Conservation (phyloP, 2,329 filamentous ascomycete species). For the Fusarium sp. region DNA sequence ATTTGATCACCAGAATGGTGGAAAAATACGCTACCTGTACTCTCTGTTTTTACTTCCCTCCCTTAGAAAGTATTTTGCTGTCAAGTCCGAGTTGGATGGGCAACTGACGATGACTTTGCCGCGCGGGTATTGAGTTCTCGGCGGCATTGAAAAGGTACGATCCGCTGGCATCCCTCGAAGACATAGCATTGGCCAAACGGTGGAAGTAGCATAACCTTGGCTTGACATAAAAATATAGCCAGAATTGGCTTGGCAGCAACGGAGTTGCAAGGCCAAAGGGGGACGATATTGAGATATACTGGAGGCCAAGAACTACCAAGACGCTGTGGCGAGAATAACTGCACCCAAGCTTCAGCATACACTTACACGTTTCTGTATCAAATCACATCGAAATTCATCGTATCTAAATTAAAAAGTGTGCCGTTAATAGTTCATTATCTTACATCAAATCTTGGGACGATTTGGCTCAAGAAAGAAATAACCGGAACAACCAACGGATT, state of each 20-base stretch:
- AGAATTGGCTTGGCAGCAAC: too few relatives aligned
- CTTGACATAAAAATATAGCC: background rate
- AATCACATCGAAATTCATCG: too few relatives aligned
- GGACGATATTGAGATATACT: background rate
- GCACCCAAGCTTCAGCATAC: too few relatives aligned
- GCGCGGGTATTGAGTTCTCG: constrained; percentile 35
- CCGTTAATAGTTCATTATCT: background rate
- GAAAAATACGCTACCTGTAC: background rate
- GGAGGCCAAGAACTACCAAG: background rate
- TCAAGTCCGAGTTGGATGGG: constrained; percentile 23
- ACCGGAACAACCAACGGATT: background rate
- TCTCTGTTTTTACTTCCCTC: background rate
- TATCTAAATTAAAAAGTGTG: too few relatives aligned
- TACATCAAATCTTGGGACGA: too few relatives aligned
- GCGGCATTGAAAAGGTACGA: background rate
- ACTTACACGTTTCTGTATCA: too few relatives aligned
- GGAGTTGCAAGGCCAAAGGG: too few relatives aligned
- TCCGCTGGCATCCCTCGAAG: background rate
- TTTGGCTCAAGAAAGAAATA: background rate
- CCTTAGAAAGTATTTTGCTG: constrained; percentile 20
- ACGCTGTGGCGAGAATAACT: too few relatives aligned
- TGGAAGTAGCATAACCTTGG: background rate
- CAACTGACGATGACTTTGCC: constrained; percentile 42
- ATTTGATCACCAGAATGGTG: background rate
- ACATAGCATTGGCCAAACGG: background rate